These are phyloP conservation scores for Rhynchospora breviuscula DNA, from an alignment of 176 grass and related monocot species.

Conservation along the genomic window DNA sequence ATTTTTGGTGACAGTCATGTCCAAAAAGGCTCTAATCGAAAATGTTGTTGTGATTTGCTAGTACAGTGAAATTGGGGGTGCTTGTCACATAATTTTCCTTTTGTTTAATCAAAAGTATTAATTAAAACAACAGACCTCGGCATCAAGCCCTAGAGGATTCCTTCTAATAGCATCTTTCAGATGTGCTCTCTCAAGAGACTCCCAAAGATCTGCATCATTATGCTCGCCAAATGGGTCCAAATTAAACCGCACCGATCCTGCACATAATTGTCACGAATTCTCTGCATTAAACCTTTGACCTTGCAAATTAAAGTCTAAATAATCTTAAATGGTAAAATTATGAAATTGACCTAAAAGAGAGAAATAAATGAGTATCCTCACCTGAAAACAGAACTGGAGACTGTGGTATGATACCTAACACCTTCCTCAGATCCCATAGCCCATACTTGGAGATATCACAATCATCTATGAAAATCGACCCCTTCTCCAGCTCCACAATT, in stretches of 20 bases:
- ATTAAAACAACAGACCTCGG: constrained; percentile 53
- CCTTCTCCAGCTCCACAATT: constrained; percentile 83
- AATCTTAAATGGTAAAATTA: neutral
- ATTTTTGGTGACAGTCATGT: neutral
- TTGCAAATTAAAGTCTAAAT: neutral
- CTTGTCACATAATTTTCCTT: neutral
- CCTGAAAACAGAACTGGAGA: constrained; percentile 97
- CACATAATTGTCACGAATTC: neutral
- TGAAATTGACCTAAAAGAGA: neutral
- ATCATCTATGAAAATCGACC: constrained; percentile 74
- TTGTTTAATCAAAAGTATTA: neutral
- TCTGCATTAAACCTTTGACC: neutral
- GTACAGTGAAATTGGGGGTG: neutral
- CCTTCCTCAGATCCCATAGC: constrained; percentile 93
- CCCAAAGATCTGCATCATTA: constrained; percentile 98
- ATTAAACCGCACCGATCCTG: constrained; percentile 96
- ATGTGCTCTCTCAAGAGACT: constrained; percentile 95
- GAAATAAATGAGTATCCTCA: constrained; percentile 27
- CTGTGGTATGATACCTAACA: constrained; percentile 96
- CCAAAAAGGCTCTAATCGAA: neutral
- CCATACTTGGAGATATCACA: constrained; percentile 81
- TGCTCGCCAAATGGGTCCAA: constrained; percentile 97
- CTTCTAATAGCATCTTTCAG: constrained; percentile 89
- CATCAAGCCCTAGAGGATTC: constrained; percentile 82
- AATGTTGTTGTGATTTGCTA: neutral